These are phyloP conservation scores for Diplodia sapinea DNA, from an alignment of 2,329 filamentous ascomycete species.

Conservation along the genomic window DNA sequence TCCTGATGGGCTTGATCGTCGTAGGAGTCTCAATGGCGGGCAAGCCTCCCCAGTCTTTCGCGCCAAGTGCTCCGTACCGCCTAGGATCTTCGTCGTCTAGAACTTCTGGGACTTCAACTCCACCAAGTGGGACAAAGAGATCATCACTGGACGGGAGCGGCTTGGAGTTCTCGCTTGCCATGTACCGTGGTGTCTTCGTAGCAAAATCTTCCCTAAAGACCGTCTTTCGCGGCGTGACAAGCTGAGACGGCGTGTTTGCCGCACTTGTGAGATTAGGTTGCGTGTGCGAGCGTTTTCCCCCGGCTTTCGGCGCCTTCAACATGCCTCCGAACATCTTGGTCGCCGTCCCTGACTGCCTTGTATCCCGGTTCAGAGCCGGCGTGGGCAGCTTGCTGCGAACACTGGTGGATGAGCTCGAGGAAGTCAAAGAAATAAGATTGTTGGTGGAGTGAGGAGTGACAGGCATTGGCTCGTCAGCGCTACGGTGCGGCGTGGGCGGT, in stretches of 20 bases:
- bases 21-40: not conserved
- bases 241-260: not conserved
- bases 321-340: slow-evolving; percentile 17
- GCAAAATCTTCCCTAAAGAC: slow-evolving; percentile 26
- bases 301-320: not conserved
- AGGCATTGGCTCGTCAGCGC: slow-evolving; percentile 11
- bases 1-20: slow-evolving; percentile 1
- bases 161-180: slow-evolving; percentile 13
- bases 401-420: slow-evolving; percentile 2
- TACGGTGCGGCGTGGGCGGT: slow-evolving; percentile 14
- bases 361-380: not conserved
- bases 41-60: not conserved
- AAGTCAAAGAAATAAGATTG: not conserved
- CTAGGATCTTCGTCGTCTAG: not conserved
- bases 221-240: slow-evolving; percentile 11
- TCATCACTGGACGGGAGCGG: not conserved
- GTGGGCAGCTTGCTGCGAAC: slow-evolving; percentile 8
- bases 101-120: not conserved
- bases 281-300: slow-evolving; percentile 14
- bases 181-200: slow-evolving; percentile 10
- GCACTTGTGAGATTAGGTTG: slow-evolving; percentile 25
- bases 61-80: not conserved
- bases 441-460: not conserved
- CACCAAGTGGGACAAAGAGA: not conserved
- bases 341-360: not conserved